phyloP scores from a whole-genome alignment of 2,329 filamentous ascomycete genomes.

The Coleophoma eucalyptorum region DNA sequence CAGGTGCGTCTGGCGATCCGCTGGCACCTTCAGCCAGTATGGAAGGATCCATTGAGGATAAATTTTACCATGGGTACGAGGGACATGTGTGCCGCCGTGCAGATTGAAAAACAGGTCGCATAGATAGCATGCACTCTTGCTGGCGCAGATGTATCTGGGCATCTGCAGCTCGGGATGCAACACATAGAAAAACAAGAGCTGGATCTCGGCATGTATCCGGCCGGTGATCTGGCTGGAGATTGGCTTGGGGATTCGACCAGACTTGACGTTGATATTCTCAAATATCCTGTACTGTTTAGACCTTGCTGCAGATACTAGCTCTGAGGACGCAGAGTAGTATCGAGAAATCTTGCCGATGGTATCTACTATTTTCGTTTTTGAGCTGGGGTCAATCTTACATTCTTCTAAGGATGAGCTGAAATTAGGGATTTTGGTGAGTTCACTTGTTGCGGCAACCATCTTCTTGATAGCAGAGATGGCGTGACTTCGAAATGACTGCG shows the following conservation, averaged over 20 bases:
- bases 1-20: not conserved
- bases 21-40: conserved; percentile 16
- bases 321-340: conserved; percentile 22
- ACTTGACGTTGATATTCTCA: conserved; percentile 15
- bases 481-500: not conserved
- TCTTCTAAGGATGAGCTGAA: conserved; percentile 5
- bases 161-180: conserved; percentile 17
- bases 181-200: conserved; percentile 41
- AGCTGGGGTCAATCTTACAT: conserved; percentile 4
- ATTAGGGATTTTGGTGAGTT: not conserved
- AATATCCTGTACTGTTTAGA: conserved; percentile 19
- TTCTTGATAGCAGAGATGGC: conserved; percentile 1
- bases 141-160: conserved; percentile 42
- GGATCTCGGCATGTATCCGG: conserved; percentile 46
- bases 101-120: conserved; percentile 43
- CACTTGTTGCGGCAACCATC: conserved; percentile 5
- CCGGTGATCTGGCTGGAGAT: not conserved
- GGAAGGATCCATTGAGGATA: conserved; percentile 43
- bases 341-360: conserved; percentile 26
- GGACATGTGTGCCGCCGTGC: conserved; percentile 36
- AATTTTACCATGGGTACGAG: conserved; percentile 38
- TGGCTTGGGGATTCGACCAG: conserved; percentile 12
- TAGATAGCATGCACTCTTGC: conserved; percentile 47
- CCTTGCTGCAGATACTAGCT: conserved; percentile 21
- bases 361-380: conserved; percentile 17